Base-by-base conservation (phyloP, 768 basidiomycete genomes). In the Boletus rubropictus region DNA sequence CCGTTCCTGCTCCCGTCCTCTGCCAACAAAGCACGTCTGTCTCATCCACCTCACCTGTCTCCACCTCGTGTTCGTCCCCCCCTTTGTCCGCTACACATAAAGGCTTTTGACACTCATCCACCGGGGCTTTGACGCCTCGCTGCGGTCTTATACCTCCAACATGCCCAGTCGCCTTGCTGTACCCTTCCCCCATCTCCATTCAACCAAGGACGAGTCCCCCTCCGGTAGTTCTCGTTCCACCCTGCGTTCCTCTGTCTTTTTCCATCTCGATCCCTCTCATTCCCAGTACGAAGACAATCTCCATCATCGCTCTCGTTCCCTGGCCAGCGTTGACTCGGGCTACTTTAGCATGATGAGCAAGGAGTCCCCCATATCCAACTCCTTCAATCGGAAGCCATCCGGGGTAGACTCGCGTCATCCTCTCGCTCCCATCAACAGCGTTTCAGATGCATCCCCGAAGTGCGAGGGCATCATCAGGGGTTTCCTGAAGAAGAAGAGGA, bases 51-150 rank as follows among this genome's bases (percentile, higher is more conserved):
- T 2, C 28, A 28, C 20, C 36, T 4, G 4, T 8, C 17, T 39
- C 42, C 40, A 33, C 49, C 45, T 25, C 43, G 48, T 52, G 31
- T 21, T 11, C 42, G 18, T 24, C 20, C 31, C 11, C 24, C 58
- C 59, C 56, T 53, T 66, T 65, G 58, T 67, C 29, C 3, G 6
- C 27, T 5, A 6, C 34, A 46, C 52, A 65, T 63, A 65, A 65
- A 65, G 65, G 49, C 28, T 45, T 40, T 49, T 60, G 41, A 39
- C 41, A 22, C 29, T 59, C 36, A 1, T 56, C 55, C 54, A 54
- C 56, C 3, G 2, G 34, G 44, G 54, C 60, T 65, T 63, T 63
- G 60, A 48, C 55, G 32, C 21, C 27, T 18, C 24, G 42, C 48
- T 48, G 11, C 20, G 14, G 28, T 50, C 55, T 53, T 61, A 49